Evolutionary conservation across 192 early-diverging fungal species (phyloP).

Genomic region (Coemansia sp.): DNA sequence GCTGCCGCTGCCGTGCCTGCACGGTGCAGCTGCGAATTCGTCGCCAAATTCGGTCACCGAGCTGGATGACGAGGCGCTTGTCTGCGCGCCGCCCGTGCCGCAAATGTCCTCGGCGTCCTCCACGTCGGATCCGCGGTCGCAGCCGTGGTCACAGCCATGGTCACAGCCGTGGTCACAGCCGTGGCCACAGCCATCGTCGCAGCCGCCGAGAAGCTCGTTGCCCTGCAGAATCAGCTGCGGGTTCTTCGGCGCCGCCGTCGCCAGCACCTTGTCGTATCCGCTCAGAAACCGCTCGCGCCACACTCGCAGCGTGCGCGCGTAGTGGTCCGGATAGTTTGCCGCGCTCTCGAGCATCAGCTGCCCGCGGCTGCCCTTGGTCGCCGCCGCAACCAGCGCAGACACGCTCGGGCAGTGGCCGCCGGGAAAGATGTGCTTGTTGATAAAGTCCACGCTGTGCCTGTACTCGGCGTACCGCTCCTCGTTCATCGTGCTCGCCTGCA

Average conservation of each 20-base stretch:
- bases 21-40: slow-evolving; percentile 10
- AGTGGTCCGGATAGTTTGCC: no score
- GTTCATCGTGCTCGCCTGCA: no score
- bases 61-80: slow-evolving; percentile 1
- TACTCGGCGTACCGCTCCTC: no score
- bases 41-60: neutral
- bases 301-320: slow-evolving; percentile 58
- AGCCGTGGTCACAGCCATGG: no score
- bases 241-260: slow-evolving; percentile 19
- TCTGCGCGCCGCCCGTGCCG: neutral
- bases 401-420: no score
- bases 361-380: no score
- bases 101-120: neutral
- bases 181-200: slow-evolving; percentile 6
- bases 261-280: slow-evolving; percentile 54
- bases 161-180: no score
- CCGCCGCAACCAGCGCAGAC: no score
- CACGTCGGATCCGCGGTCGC: no score
- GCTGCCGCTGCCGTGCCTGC: slow-evolving; percentile 6
- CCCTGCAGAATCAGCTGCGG: slow-evolving; percentile 29
- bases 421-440: no score
- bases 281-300: slow-evolving; percentile 65
- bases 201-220: slow-evolving; percentile 6
- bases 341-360: no score
- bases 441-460: no score